These are phyloP conservation scores for Fomitopsis betulina DNA, from an alignment of 1,284 basidiomycete species.

Conservation along the genomic window DNA sequence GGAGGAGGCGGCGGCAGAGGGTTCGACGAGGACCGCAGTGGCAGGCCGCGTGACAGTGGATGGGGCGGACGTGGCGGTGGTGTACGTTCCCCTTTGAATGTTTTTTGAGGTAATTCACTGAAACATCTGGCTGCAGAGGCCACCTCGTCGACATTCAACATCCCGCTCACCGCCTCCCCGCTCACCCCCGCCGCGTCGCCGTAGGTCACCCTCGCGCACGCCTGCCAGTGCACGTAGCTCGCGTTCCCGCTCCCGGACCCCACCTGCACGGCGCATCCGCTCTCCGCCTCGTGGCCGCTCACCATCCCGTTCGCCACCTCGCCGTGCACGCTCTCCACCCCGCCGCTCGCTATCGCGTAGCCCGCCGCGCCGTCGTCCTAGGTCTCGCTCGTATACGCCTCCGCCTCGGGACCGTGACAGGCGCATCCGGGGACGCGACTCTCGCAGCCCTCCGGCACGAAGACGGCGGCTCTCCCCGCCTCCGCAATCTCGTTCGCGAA, in stretches of 20 bases:
- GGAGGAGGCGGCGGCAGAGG: too few species aligned
- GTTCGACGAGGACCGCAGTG: constrained; percentile 23
- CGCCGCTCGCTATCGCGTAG: constrained; percentile 20
- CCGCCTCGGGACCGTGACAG: constrained; percentile 38
- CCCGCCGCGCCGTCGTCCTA: constrained; percentile 26
- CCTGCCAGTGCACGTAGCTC: constrained; percentile 20
- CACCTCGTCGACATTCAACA: constrained; percentile 39
- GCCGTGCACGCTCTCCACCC: constrained; percentile 17
- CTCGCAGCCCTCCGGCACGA: constrained; percentile 55
- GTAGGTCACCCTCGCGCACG: constrained; percentile 33
- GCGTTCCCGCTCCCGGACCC: constrained; percentile 16
- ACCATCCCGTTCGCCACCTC: constrained; percentile 20
- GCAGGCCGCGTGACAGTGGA: constrained; percentile 23
- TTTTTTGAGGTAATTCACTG: constrained; percentile 11
- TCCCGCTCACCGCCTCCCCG: constrained; percentile 28
- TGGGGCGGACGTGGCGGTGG: constrained; percentile 36
- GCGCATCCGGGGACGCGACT: constrained; percentile 36
- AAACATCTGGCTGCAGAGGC: constrained; percentile 30
- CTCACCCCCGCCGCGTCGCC: constrained; percentile 25
- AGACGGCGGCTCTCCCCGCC: constrained; percentile 46
- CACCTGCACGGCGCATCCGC: constrained; percentile 31
- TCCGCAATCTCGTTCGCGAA: constrained; percentile 25
- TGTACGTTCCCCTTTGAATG: constrained; percentile 30
- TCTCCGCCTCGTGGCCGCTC: constrained; percentile 22
- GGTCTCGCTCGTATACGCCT: constrained; percentile 40